Evolutionary conservation across 2,329 filamentous ascomycete species (phyloP).

Genomic region (Basipetospora chlamydospora): DNA sequence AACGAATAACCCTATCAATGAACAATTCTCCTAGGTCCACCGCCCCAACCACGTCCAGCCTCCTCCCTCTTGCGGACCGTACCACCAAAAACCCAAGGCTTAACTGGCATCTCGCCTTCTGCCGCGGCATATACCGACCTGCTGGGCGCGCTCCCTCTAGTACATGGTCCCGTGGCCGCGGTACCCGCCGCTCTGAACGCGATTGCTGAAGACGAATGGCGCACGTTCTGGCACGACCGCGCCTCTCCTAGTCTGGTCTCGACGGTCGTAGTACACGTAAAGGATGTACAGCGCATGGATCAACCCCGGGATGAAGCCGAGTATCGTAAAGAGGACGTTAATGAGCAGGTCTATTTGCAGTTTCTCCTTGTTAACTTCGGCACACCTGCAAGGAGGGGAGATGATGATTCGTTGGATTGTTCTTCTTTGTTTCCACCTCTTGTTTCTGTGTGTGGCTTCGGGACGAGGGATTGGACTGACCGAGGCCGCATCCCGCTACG

Average conservation of each 20-base stretch:
- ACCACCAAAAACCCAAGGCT: too few relatives aligned
- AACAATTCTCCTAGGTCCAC: too few relatives aligned
- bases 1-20: too few relatives aligned
- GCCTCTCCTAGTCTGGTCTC: slow-evolving; percentile 46
- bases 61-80: not conserved
- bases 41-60: too few relatives aligned
- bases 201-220: slow-evolving; percentile 57
- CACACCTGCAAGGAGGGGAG: not conserved
- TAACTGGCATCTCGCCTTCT: too few relatives aligned
- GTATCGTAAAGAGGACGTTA: slow-evolving; percentile 51
- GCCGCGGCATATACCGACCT: too few relatives aligned
- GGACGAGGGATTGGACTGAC: slow-evolving; percentile 16
- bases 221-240: slow-evolving; percentile 37
- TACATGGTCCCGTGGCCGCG: slow-evolving; percentile 44
- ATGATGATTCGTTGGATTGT: not conserved
- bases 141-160: slow-evolving; percentile 10
- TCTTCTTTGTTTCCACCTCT: not conserved
- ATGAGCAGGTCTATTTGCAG: slow-evolving; percentile 40
- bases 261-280: slow-evolving; percentile 69
- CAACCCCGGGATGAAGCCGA: slow-evolving; percentile 64
- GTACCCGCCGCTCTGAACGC: slow-evolving; percentile 54
- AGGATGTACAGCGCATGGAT: slow-evolving; percentile 71
- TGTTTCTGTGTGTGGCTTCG: not conserved
- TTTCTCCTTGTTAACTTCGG: not conserved
- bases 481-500: slow-evolving; percentile 48